Evolutionary conservation across 1,139 yeast genomes (phyloP).

Genomic region (Magnusiomyces sp.): DNA sequence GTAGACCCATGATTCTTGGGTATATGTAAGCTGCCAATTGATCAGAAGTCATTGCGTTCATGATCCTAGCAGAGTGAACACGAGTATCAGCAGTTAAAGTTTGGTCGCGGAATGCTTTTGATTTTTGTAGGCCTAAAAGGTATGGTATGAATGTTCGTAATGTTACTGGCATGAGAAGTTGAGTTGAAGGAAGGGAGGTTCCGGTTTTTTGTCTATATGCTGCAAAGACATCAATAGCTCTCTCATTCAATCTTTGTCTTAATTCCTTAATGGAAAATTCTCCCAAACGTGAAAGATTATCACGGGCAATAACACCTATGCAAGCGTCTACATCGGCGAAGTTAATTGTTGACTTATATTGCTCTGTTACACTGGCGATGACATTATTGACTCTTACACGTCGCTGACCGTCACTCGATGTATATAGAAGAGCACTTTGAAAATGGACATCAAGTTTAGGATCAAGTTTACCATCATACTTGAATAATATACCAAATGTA

Average conservation of each 20-base stretch:
- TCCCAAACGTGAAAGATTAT: conserved; percentile 54
- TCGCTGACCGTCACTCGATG: conserved; percentile 66
- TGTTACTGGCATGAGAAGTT: conserved; percentile 75
- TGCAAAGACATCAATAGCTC: conserved; percentile 64
- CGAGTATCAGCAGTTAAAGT: conserved; percentile 39
- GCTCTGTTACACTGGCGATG: conserved; percentile 72
- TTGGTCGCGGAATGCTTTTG: conserved; percentile 49
- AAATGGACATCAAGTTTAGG: conserved; percentile 75
- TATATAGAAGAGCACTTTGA: conserved; percentile 83
- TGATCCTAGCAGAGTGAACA: conserved; percentile 47
- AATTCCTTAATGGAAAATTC: conserved; percentile 47
- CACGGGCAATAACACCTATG: conserved; percentile 63
- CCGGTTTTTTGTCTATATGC: conserved; percentile 52
- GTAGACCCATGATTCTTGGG: conserved; percentile 74
- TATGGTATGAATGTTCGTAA: conserved; percentile 64
- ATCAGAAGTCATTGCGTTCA: conserved; percentile 51
- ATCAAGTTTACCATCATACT: conserved; percentile 69
- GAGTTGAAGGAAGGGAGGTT: conserved; percentile 46
- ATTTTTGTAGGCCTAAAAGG: conserved; percentile 61
- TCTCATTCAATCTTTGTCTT: conserved; percentile 53
- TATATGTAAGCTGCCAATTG: conserved; percentile 59
- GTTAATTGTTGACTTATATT: conserved; percentile 64
- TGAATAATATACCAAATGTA: conserved; percentile 60
- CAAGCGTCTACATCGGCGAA: conserved; percentile 82
- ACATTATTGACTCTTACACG: conserved; percentile 79